phyloP scores from a whole-genome alignment of 805 yeast species.

The Candida multigemmis region DNA sequence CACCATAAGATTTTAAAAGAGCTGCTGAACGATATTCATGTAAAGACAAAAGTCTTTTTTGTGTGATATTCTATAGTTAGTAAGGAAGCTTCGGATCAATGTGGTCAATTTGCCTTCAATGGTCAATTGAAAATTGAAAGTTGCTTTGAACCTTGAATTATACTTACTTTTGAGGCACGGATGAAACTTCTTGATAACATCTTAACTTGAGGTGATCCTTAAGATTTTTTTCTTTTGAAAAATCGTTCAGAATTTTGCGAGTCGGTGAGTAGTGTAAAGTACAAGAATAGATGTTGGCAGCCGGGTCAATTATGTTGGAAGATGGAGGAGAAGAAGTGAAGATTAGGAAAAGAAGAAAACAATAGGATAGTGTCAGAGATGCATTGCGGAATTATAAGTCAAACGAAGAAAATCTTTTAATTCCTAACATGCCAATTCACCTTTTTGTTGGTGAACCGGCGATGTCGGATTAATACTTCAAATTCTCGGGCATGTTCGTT shows the following conservation, averaged over 20 bases:
- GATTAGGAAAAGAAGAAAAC: too few relatives aligned
- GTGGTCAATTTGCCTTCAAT: neutral
- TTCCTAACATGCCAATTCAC: too few relatives aligned
- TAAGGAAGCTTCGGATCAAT: constrained; percentile 1
- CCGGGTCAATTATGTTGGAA: too few relatives aligned
- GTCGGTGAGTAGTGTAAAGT: neutral
- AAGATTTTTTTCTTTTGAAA: neutral
- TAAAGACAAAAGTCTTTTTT: constrained; percentile 71
- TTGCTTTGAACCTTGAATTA: too few relatives aligned
- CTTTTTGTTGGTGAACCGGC: too few relatives aligned
- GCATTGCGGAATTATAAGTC: too few relatives aligned
- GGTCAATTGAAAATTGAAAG: too few relatives aligned
- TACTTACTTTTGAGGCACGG: constrained; percentile 36
- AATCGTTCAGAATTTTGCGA: constrained; percentile 1
- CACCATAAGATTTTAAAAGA: constrained; percentile 71
- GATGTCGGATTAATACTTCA: too few relatives aligned
- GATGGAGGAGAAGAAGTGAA: too few relatives aligned
- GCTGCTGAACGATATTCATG: constrained; percentile 96
- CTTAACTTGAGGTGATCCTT: constrained; percentile 1
- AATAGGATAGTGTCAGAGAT: too few relatives aligned
- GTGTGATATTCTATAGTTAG: constrained; percentile 15
- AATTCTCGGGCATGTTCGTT: too few relatives aligned
- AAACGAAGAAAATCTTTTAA: too few relatives aligned
- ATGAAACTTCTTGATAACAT: constrained; percentile 36
- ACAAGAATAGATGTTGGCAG: neutral